Conservation (phyloP, 257 asterid species). For the Lavandula angustifolia region DNA sequence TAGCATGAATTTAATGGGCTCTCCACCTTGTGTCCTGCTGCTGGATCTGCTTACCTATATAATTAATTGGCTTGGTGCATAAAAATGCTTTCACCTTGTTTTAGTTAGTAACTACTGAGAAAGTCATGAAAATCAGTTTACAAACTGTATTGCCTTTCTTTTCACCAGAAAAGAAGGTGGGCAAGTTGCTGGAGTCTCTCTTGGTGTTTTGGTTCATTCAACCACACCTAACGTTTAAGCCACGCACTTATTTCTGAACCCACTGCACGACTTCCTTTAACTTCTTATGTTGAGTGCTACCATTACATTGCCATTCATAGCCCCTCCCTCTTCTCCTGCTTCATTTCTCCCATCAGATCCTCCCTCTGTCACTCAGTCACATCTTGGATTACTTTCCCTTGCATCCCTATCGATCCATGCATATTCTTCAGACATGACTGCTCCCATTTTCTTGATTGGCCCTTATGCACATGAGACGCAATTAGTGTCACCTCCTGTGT, state of each 20-base stretch:
- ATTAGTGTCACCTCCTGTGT: constrained; percentile 82
- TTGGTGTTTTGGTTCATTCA: constrained; percentile 86
- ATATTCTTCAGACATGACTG: constrained; percentile 50
- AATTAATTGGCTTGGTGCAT: background rate
- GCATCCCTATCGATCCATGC: constrained; percentile 51
- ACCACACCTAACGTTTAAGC: constrained; percentile 72
- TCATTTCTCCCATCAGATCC: constrained; percentile 81
- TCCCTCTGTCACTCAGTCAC: constrained; percentile 70
- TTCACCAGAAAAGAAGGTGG: constrained; percentile 85
- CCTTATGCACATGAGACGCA: constrained; percentile 95
- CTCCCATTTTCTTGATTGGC: constrained; percentile 63
- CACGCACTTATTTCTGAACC: constrained; percentile 80
- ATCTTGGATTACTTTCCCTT: constrained; percentile 58
- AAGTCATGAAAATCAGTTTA: constrained; percentile 15
- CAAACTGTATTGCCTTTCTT: constrained; percentile 2
- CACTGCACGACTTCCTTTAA: constrained; percentile 35
- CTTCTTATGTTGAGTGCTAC: constrained; percentile 53
- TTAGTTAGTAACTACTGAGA: constrained; percentile 9
- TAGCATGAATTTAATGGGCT: background rate
- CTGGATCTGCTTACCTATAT: background rate
- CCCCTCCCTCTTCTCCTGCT: constrained; percentile 94
- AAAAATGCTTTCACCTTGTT: constrained; percentile 43
- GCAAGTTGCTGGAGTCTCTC: constrained; percentile 75
- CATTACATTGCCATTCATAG: constrained; percentile 65
- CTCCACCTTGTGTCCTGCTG: background rate